Base-by-base conservation (phyloP, 1,284 basidiomycete species). In the Phylloboletellus chloephorus region DNA sequence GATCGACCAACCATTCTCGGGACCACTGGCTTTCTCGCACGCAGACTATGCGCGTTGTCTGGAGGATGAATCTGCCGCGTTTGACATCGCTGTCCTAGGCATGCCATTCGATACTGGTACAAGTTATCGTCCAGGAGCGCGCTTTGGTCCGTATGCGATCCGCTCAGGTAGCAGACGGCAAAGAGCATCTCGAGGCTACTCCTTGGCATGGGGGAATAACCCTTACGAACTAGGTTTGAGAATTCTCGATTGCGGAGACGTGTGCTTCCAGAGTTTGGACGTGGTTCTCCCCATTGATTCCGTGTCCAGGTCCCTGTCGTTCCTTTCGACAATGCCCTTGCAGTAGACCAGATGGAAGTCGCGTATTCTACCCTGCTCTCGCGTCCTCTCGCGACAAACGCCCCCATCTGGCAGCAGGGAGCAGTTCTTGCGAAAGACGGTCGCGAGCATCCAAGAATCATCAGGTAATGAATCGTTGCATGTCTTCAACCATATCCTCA, bases 71-170 rank as follows among this genome's bases (percentile, higher is more conserved):
- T 58, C 58, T 9, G 57, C 54, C 5, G 44, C 59, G 4, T 87
- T 85, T 54, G 85, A 88, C 57, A 77, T 89, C 43, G 86, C 84
- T 2, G 60, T 91, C 30, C 63, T 90, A 7, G 88, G 88, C 5
- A 78, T 88, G 67, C 88, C 87, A 0, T 88, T 90, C 54, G 88
- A 90, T 53, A 88, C 85, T 4, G 74, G 69, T 2, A 79, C 82
- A 12, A 72, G 72, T 1, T 88, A 84, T 53, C 67, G 86, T 43
- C 74, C 82, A 38, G 84, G 82, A 44, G 87, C 87, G 19, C 76
- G 88, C 3, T 90, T 90, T 66, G 88, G 88, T 8, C 88, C 87
- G 2, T 76, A 74, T 53, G 87, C 82, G 5, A 90, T 90, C 52
- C 79, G 87, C 22, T 80, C 82, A 7, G 86, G 85, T 4, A 83